Evolutionary conservation across 2,329 filamentous ascomycete species (phyloP).

Genomic region (Rugonectria rugulosa): DNA sequence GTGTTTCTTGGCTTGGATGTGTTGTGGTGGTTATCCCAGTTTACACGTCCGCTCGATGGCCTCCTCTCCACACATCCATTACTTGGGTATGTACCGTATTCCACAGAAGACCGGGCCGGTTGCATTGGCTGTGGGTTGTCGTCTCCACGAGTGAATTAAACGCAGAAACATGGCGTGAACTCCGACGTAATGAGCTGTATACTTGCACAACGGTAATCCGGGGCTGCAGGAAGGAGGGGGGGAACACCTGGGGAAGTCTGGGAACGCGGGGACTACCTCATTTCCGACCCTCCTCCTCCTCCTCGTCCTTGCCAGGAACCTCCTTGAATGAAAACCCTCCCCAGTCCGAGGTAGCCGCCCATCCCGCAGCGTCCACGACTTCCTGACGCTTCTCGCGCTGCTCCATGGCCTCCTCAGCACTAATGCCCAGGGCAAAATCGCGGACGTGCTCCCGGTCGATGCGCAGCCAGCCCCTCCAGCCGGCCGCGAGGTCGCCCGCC

Average conservation of each 20-base stretch:
- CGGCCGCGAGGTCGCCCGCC: conserved; percentile 43
- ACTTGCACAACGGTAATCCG: neutral
- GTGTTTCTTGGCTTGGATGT: no score
- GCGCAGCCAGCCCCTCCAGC: conserved; percentile 60
- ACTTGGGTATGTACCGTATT: no score
- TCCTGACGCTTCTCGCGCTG: conserved; percentile 49
- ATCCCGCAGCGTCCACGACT: conserved; percentile 53
- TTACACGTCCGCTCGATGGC: neutral
- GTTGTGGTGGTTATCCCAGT: no score
- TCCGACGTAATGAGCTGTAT: conserved; percentile 11
- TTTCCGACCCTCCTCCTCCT: neutral
- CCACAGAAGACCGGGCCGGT: no score
- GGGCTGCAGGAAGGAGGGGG: neutral
- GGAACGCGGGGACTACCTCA: neutral
- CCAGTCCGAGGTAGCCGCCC: conserved; percentile 58
- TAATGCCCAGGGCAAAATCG: conserved; percentile 49
- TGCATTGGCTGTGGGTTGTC: neutral
- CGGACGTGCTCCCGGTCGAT: conserved; percentile 54
- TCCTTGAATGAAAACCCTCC: conserved; percentile 55
- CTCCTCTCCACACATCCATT: conserved; percentile 1
- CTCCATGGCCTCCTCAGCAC: conserved; percentile 54
- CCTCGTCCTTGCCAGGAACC: conserved; percentile 4
- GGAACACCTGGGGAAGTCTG: neutral
- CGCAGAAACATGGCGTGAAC: neutral
- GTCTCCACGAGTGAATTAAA: conserved; percentile 2